Percentiles rank a stretch among this genome's conserved stretches.
These are phyloP conservation scores for Salvia miltiorrhiza DNA, from an alignment of 257 asterid species.

Conservation along the genomic window DNA sequence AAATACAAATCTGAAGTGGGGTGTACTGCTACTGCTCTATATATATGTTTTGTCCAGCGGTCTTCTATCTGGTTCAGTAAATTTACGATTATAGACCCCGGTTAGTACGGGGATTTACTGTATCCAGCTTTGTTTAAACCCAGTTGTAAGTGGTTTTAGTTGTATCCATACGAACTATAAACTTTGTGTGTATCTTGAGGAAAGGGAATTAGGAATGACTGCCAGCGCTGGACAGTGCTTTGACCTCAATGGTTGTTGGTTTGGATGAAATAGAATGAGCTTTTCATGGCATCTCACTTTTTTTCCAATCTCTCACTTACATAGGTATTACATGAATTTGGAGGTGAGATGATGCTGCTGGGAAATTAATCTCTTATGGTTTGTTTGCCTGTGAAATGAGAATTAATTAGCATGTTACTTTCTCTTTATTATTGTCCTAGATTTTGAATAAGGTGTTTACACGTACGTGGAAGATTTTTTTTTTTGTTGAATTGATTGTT, in stretches of 20 bases:
- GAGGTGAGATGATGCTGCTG: too few relatives aligned
- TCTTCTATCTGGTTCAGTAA: slow-evolving; percentile 26
- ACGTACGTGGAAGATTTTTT: too few relatives aligned
- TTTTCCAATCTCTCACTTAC: background rate
- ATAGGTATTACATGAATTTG: too few relatives aligned
- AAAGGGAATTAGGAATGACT: slow-evolving; percentile 16
- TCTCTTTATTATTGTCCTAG: too few relatives aligned
- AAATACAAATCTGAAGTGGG: slow-evolving; percentile 46
- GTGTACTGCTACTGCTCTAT: slow-evolving; percentile 36
- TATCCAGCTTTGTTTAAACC: slow-evolving; percentile 22
- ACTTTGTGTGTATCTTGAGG: slow-evolving; percentile 25
- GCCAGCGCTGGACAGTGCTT: background rate
- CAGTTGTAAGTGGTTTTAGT: slow-evolving; percentile 21
- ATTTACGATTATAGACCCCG: slow-evolving; percentile 18
- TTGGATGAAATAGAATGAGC: slow-evolving; percentile 5
- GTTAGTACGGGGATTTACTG: slow-evolving; percentile 25
- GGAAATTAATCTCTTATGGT: too few relatives aligned
- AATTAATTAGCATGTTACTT: too few relatives aligned
- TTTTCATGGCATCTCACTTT: background rate
- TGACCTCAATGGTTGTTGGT: background rate
- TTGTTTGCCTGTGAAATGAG: too few relatives aligned
- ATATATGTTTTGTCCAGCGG: slow-evolving; percentile 21
- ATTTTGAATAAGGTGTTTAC: too few relatives aligned
- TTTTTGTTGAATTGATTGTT: too few relatives aligned
- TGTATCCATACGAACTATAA: background rate